These are phyloP conservation scores for Chrysoporthe deuterocubensis DNA, from an alignment of 2,329 filamentous ascomycete species.

Conservation along the genomic window DNA sequence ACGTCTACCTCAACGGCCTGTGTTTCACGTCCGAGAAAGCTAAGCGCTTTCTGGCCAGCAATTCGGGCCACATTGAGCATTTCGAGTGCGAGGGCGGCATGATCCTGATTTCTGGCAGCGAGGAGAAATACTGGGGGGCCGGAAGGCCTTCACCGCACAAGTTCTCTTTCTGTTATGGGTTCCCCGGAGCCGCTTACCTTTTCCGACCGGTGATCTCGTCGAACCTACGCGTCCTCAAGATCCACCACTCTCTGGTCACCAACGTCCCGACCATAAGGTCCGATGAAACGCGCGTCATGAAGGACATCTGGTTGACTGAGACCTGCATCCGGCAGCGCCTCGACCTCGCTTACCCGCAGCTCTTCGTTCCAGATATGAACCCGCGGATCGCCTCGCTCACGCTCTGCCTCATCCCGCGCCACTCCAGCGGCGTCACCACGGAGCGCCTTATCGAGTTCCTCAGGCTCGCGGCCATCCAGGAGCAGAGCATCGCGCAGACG, in stretches of 20 bases:
- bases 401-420: constrained; percentile 58
- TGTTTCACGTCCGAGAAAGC: constrained; percentile 50
- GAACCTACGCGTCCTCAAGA: constrained; percentile 55
- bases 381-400: constrained; percentile 57
- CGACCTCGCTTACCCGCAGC: constrained; percentile 50
- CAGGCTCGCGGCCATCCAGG: constrained; percentile 51
- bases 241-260: constrained; percentile 66
- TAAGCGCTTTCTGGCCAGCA: constrained; percentile 46
- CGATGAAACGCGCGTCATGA: constrained; percentile 41
- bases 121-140: not conserved
- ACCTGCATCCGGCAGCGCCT: constrained; percentile 47
- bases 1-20: constrained; percentile 58
- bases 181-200: constrained; percentile 50
- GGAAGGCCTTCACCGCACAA: no score
- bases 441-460: constrained; percentile 54
- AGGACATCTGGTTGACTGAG: constrained; percentile 49
- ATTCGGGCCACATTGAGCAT: constrained; percentile 53
- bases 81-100: constrained; percentile 51
- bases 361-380: constrained; percentile 60
- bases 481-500: constrained; percentile 46
- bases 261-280: constrained; percentile 51
- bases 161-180: constrained; percentile 37
- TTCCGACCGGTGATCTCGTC: constrained; percentile 58
- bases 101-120: constrained; percentile 39
- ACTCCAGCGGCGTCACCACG: constrained; percentile 55